These are phyloP conservation scores for Viola pubescens DNA, from an alignment of 441 rosid genomes.

Conservation along the genomic window DNA sequence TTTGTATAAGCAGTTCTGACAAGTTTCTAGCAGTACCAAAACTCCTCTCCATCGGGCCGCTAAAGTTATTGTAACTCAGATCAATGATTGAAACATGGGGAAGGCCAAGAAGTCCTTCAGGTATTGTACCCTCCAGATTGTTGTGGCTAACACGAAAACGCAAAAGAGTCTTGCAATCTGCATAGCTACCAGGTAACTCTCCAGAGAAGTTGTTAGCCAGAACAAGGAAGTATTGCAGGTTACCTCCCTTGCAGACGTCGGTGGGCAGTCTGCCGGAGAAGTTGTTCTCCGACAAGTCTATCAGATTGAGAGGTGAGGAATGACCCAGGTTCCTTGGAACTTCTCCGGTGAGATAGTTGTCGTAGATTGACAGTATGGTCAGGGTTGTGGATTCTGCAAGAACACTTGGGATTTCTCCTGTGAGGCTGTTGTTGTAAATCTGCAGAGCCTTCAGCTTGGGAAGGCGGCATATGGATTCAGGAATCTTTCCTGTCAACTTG, in stretches of 20 bases:
- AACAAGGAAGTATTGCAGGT: conserved; percentile 66
- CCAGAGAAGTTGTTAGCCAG: conserved; percentile 68
- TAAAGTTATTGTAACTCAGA: conserved; percentile 54
- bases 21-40: conserved; percentile 59
- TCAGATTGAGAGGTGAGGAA: conserved; percentile 44
- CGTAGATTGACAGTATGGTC: conserved; percentile 59
- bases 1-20: conserved; percentile 76
- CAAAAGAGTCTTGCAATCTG: conserved; percentile 56
- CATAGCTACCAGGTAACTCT: conserved; percentile 49
- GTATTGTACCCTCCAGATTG: conserved; percentile 53
- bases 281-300: conserved; percentile 78
- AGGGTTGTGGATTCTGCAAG: conserved; percentile 58
- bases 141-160: conserved; percentile 80
- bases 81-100: conserved; percentile 88
- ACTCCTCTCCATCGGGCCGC: conserved; percentile 51
- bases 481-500: conserved; percentile 60
- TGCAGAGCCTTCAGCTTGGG: conserved; percentile 74
- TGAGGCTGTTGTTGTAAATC: conserved; percentile 86
- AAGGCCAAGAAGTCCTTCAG: conserved; percentile 53
- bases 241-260: conserved; percentile 66
- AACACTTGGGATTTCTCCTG: conserved; percentile 66
- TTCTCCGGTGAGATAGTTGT: conserved; percentile 65
- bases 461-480: conserved; percentile 66
- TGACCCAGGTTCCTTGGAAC: conserved; percentile 62
- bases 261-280: conserved; percentile 67